Evolutionary conservation across 306 rosid species (phyloP).

Genomic region (Carpinus viminea): DNA sequence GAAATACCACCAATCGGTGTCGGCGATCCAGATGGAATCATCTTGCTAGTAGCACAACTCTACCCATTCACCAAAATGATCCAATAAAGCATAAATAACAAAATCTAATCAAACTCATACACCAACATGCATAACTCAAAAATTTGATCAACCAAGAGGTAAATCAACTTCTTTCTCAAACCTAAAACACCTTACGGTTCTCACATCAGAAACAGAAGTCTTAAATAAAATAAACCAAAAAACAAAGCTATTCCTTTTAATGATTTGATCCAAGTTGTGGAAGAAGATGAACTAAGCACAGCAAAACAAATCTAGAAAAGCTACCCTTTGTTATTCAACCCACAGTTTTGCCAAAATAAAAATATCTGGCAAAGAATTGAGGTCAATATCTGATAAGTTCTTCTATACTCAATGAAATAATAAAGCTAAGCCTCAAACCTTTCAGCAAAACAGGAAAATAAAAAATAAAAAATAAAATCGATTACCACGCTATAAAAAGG

Average conservation of each 20-base stretch:
- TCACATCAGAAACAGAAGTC: background rate
- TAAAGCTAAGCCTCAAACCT: background rate
- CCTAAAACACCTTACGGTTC: background rate
- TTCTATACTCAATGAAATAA: background rate
- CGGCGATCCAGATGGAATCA: conserved; percentile 85
- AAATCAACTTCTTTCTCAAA: too few relatives aligned
- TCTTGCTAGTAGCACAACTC: conserved; percentile 41
- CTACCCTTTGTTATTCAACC: background rate
- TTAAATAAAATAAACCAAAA: background rate
- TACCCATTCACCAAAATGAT: conserved; percentile 39
- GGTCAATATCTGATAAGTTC: background rate
- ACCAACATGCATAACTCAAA: background rate
- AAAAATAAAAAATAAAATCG: background rate
- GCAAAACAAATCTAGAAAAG: background rate
- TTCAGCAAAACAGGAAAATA: background rate
- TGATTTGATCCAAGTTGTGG: background rate
- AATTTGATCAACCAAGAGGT: too few relatives aligned
- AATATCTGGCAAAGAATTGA: background rate
- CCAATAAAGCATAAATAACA: conserved; percentile 40
- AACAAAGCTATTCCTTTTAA: background rate
- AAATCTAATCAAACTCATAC: background rate
- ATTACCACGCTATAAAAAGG: background rate
- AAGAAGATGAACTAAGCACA: background rate
- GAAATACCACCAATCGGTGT: conserved; percentile 77
- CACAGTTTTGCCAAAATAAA: too few relatives aligned